Evolutionary conservation across 208 protist species (phyloP), one percentile per base, ranked within the genome.

Genomic region (Trypanosomatidae sp.): DNA sequence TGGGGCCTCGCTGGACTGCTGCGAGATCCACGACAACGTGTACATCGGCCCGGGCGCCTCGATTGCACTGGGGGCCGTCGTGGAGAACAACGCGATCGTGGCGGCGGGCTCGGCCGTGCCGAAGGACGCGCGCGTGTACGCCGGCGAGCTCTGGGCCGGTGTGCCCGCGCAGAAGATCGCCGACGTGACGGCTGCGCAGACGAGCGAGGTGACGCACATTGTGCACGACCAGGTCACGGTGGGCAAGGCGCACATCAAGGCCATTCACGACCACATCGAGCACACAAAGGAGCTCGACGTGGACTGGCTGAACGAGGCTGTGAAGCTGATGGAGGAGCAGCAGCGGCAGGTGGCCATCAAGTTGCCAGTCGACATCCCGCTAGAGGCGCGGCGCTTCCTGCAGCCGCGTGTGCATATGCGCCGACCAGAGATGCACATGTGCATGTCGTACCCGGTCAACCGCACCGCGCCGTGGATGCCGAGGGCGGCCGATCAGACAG

Each of bases 101-200:
- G 95, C 92, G 0, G 82, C 93, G 1, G 95, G 95, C 13, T 85
- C 95, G 3, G 82, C 86, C 1, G 85, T 98, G 44, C 67, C 81
- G n/a, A 95, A 96, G 68, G 93, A 96, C 68, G 71, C 74, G 22
- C 85, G 82, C 13, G 85, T 98, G 30, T 85, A 96, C 71, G 81
- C 88, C 5, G 92, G 92, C 0, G 94, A 98, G 84, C 74, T 98
- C 22, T 98, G 95, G 95, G 93, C 91, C 1, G 95, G 95, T 28
- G 88, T 90, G 56, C 93, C 95, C 9, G 92, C 92, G 28, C 83
- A 91, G 73, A 96, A 97, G 79, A 79, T 97, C 17, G 85, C 69
- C 13, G 92, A 98, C 33, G 90, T 98, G 22, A 91, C 74, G 58
- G 43, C 82, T 1, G 90, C 87, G 59, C 89, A 97, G 86, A 73